Conservation (phyloP, 1,139 yeast species). For the Candida albicans region DNA sequence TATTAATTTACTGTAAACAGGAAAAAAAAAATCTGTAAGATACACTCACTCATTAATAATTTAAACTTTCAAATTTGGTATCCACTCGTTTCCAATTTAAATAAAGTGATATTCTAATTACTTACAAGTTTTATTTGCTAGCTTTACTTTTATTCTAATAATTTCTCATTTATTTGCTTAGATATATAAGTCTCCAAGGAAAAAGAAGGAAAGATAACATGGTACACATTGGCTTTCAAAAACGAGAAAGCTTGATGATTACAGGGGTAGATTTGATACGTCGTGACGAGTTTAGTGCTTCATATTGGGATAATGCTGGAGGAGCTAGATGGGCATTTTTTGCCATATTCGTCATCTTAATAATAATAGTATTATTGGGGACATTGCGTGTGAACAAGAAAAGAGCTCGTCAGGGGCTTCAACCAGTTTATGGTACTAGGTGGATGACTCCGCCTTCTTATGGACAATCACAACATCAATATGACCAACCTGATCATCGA, state of each 20-base stretch:
- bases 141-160: too few relatives aligned
- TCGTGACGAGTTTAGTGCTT: conserved; percentile 15
- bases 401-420: conserved; percentile 59
- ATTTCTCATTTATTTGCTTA: too few relatives aligned
- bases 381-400: conserved; percentile 59
- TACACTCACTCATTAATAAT: too few relatives aligned
- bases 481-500: conserved; percentile 39
- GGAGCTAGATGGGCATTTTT: conserved; percentile 60
- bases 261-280: conserved; percentile 1
- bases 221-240: background rate
- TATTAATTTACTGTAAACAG: too few relatives aligned
- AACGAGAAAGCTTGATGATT: background rate
- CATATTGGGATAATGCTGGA: conserved; percentile 27
- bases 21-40: too few relatives aligned
- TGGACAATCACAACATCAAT: conserved; percentile 66
- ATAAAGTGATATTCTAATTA: too few relatives aligned
- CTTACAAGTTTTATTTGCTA: too few relatives aligned
- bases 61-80: too few relatives aligned
- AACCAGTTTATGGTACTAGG: conserved; percentile 78
- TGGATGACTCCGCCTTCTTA: conserved; percentile 95
- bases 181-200: background rate
- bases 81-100: too few relatives aligned
- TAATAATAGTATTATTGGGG: conserved; percentile 49
- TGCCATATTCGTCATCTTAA: conserved; percentile 50
- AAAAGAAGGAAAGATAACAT: background rate